A percentile compares a stretch with the other conserved stretches of the same genome.
phyloP scores from a whole-genome alignment of 495 filamentous ascomycete genomes.

The Penicillium subrubescens region DNA sequence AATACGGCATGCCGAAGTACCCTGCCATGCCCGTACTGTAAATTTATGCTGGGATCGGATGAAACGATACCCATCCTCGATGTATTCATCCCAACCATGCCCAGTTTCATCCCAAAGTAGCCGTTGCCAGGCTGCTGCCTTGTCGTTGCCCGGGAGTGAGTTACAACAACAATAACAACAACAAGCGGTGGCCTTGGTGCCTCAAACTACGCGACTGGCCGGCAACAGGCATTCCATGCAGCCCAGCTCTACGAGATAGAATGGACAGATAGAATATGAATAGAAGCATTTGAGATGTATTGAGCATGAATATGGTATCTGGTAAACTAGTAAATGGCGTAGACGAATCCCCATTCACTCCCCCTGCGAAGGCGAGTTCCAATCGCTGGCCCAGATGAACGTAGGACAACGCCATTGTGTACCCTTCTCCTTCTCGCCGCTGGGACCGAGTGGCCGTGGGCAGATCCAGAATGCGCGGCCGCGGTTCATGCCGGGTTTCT shows the following conservation, averaged over 20 bases:
- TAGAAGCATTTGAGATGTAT: neutral
- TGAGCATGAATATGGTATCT: neutral
- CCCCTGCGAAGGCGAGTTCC: conserved; percentile 49
- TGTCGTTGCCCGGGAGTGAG: neutral
- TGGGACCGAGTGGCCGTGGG: conserved; percentile 76
- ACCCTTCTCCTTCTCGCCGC: conserved; percentile 76
- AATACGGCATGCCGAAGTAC: neutral
- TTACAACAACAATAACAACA: neutral
- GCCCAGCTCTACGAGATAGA: neutral
- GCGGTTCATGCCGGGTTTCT: conserved; percentile 82
- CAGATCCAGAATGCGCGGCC: conserved; percentile 90
- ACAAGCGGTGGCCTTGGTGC: neutral
- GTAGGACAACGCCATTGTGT: conserved; percentile 84
- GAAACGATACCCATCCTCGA: neutral
- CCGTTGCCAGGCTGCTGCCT: neutral
- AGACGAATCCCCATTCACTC: neutral
- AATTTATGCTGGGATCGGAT: neutral
- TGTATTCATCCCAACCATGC: neutral
- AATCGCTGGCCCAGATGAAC: conserved; percentile 91
- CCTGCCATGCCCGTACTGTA: neutral
- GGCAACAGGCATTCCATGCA: neutral
- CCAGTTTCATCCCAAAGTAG: neutral
- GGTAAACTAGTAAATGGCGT: neutral
- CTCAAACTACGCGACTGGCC: neutral
- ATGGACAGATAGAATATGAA: neutral